Percentiles rank a stretch among this genome's conserved stretches.
phyloP scores from a whole-genome alignment of 805 yeast species.

The Kodamaea fukazawae region DNA sequence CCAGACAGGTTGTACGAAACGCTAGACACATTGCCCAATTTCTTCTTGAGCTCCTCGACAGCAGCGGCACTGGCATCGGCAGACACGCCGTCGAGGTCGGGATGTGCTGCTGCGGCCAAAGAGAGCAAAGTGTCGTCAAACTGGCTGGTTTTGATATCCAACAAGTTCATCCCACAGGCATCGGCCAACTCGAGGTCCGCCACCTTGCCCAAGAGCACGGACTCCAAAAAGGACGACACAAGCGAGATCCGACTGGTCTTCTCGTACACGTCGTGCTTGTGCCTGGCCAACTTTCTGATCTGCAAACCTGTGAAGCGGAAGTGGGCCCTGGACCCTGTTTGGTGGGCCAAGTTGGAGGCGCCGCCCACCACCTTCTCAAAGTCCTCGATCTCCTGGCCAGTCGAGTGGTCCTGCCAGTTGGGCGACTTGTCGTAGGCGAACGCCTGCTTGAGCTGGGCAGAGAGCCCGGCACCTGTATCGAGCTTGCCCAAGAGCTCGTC shows the following conservation, averaged over 20 bases:
- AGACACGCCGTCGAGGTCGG: conserved; percentile 36
- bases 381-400: conserved; percentile 60
- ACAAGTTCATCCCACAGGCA: conserved; percentile 91
- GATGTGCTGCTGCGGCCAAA: conserved; percentile 52
- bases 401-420: conserved; percentile 94
- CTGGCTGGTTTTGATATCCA: conserved; percentile 58
- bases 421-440: conserved; percentile 70
- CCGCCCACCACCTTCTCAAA: conserved; percentile 61
- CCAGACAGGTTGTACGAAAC: conserved; percentile 53
- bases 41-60: conserved; percentile 41
- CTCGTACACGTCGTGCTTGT: conserved; percentile 51
- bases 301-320: conserved; percentile 92
- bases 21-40: conserved; percentile 54
- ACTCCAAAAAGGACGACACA: conserved; percentile 75
- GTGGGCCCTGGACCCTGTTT: conserved; percentile 87
- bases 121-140: conserved; percentile 59
- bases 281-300: conserved; percentile 66
- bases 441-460: conserved; percentile 48
- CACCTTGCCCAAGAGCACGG: conserved; percentile 63
- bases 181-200: conserved; percentile 76
- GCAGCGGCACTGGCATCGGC: conserved; percentile 22
- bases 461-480: conserved; percentile 24
- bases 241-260: conserved; percentile 63
- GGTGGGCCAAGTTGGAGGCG: conserved; percentile 57
- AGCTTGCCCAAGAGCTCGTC: conserved; percentile 29